Base-by-base conservation (phyloP, 495 filamentous ascomycete genomes). In the Talaromyces adpressus region DNA sequence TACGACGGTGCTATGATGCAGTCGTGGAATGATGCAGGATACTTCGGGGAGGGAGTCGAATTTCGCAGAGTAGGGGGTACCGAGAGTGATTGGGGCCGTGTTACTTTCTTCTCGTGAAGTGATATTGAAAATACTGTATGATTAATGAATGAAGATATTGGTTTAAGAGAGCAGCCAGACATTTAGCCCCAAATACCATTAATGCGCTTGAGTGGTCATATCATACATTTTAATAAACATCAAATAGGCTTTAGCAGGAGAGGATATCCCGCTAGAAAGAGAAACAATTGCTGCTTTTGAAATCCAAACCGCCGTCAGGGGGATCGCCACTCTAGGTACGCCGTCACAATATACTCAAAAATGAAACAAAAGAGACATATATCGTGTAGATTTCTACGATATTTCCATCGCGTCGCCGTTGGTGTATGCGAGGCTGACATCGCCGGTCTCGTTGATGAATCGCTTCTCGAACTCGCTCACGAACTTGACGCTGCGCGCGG, bases 21-120 rank as follows among this genome's bases (percentile, higher is more conserved):
- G 53, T 87, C 89, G 0, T 98, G 94, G 94, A 84, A 87, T 64
- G 83, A 88, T 61, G 91, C 91, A 11, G 95, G 95, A 5, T 98
- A 97, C 67, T 98, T 98, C 77, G 91, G 88, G 2, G 91, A 96
- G 67, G 93, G 91, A 0, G 91, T 96, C 25, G 93, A 98, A 72
- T 98, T 98, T 70, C 79, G 89, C 60, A 79, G 74, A 49, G 84
- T 77, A 5, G 87, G 85, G 12, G 82, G 84, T 30, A 77, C 81
- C 27, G 39, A 62, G 29, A 70, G 69, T 45, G 71, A 73, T 34
- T 97, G 92, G 92, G 85, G 72, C 47, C 75, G 80, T 18, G 39
- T 53, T 14, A 34, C 60, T 51, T 9, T n/a, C 1, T 62, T 62
- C 27, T 62, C 29, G 52, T 62, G 45, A 62, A 39, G 14, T 53